Evolutionary conservation across 2,329 filamentous ascomycete genomes (phyloP), one percentile per base, ranked within the genome.

Genomic region (Claviceps fusiformis): DNA sequence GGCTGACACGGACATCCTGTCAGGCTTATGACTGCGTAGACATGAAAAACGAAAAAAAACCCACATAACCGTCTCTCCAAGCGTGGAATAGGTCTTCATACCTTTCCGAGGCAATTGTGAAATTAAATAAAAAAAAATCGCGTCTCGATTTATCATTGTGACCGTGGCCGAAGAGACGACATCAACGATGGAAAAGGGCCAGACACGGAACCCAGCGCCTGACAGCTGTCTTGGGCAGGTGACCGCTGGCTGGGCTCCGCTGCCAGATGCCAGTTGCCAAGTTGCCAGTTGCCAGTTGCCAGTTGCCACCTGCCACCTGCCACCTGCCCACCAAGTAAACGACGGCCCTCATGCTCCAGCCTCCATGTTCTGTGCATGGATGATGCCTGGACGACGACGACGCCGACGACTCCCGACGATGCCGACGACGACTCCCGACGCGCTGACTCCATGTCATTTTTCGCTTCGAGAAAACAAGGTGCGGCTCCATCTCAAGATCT

Each of bases 181-280:
- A 37, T 24, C 24, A 24, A 24, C 24, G 10, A 37, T 3, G 9
- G 10, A 37, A 10, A 37, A 11, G 8, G 35, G 6, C 31, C 31
- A 33, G 31, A 33, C 31, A 33, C 6, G 31, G 31, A 33, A 33
- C 31, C 4, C 31, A 33, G 31, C 31, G 31, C 31, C 8, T 13
- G 35, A 52, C 49, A 51, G 44, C 53, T 57, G 45, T 45, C 39
- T 52, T 44, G 51, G 43, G 54, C 46, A 39, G 39, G 39, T 49
- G 55, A 53, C 53, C 8, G 43, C 35, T 37, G 35, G 35, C 35
- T 37, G 37, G 13, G 37, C 2, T 5, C 37, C 37, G 37, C 37
- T 15, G 37, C 37, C 13, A 17, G 15, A 7, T 15, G 37, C 37
- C 37, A 41, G 37, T 17, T 17, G 37, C 37, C 13, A 13, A 41